Base-by-base conservation (phyloP, 129 eudicot species). In the Flaveria trinervia region DNA sequence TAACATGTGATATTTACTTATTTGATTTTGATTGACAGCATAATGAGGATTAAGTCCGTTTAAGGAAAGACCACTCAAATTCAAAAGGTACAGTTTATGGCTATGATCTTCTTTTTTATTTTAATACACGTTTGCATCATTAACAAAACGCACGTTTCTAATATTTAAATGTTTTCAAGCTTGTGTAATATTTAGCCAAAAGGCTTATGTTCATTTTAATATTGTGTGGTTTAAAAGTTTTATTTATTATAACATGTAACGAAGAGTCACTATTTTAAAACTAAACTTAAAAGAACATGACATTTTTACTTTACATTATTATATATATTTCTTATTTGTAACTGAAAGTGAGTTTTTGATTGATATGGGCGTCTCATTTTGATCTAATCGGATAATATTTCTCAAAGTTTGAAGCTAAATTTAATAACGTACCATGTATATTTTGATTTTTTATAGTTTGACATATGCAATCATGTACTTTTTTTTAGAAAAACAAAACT, bases 1-100 rank as follows among this genome's bases (percentile, higher is more conserved):
- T 46, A 78, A 70, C 82, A 78, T 60, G 82, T 78, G 82, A 76
- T 28, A 36, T 60, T 45, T 57, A 48, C 77, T 59, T 70, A 78
- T 70, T 33, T 70, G 82, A 70, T 59, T 57, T 70, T 57, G 82
- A 78, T 78, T 60, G 82, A 78, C 52, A 46, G 13, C 30, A 46
- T 78, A 69, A 69, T 57, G 17, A 70, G 30, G 25, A 56, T 69
- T 77, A 45, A 78, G 17, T 70, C 64, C 41, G 30, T 78, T 78
- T 78, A 57, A 78, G 82, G 82, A 78, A 78, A 70, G 71, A 71
- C 48, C 71, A 70, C 48, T 39, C 48, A 36, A 65, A 36, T 23
- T 78, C 61, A 20, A 23, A 78, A 70, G 56, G 62, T 48, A 57
- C 50, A 12, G 52, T 60, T 78, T 43, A 71, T 44, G 74, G 22